A percentile compares a stretch with the other conserved stretches of the same genome.
These are phyloP conservation scores for Xylariaceae sp. DNA, from an alignment of 2,329 filamentous ascomycete species.

Conservation along the genomic window DNA sequence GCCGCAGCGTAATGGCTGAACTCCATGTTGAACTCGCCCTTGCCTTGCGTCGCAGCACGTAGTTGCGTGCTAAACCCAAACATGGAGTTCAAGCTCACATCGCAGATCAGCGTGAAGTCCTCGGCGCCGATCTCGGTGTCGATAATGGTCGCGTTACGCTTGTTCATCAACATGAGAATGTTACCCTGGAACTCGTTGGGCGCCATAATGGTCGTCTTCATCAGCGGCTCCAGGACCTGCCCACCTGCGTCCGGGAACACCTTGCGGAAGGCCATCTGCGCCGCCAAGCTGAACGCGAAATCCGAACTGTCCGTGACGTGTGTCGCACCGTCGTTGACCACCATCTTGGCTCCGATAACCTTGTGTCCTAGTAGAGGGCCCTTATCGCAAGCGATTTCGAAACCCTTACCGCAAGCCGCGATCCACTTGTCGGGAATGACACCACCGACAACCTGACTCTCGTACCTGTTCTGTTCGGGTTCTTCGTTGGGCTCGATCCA, in stretches of 20 bases:
- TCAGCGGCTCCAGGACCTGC: conserved; percentile 86
- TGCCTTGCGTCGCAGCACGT: conserved; percentile 90
- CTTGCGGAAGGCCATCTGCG: conserved; percentile 94
- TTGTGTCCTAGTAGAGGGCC: conserved; percentile 90
- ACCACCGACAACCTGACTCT: conserved; percentile 82
- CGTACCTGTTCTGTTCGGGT: conserved; percentile 74
- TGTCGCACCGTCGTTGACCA: conserved; percentile 92
- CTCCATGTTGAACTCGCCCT: conserved; percentile 98
- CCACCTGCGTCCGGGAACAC: conserved; percentile 79
- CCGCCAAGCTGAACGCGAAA: conserved; percentile 91
- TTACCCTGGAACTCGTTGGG: conserved; percentile 97
- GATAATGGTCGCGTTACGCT: conserved; percentile 89
- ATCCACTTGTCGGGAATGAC: conserved; percentile 94
- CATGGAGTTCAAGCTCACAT: conserved; percentile 95
- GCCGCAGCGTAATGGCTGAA: conserved; percentile 93
- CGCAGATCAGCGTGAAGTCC: conserved; percentile 87
- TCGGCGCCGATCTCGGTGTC: conserved; percentile 93
- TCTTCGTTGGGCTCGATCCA: conserved; percentile 81
- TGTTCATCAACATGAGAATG: conserved; percentile 92
- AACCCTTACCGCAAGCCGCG: conserved; percentile 91
- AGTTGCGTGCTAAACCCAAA: conserved; percentile 94
- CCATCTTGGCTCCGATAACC: conserved; percentile 85
- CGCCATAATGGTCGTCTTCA: conserved; percentile 97
- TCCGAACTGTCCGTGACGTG: conserved; percentile 98
- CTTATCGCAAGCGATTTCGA: conserved; percentile 75